Percentiles rank a stretch among this genome's conserved stretches.
These are phyloP conservation scores for Salvia hispanica DNA, from an alignment of 257 asterid species.

Conservation along the genomic window DNA sequence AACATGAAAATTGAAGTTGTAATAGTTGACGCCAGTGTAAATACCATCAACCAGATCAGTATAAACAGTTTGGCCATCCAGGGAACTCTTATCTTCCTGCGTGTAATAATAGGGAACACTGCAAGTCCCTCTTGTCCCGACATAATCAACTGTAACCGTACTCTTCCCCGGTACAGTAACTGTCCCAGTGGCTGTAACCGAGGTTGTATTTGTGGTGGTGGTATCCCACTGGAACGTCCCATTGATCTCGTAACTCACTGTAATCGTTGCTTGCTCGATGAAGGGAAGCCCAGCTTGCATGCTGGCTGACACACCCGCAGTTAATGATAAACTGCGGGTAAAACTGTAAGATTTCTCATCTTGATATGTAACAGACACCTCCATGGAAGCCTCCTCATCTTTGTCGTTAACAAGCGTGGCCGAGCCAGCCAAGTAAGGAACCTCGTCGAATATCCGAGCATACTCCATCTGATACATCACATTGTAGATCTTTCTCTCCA, in stretches of 20 bases:
- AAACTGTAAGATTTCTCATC: neutral
- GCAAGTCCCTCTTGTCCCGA: too few relatives aligned
- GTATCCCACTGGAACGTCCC: neutral
- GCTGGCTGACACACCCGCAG: neutral
- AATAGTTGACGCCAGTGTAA: conserved; percentile 5
- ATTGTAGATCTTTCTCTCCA: neutral
- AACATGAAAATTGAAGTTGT: neutral
- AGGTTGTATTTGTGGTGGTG: neutral
- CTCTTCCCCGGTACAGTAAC: neutral
- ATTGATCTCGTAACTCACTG: neutral
- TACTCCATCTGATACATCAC: neutral
- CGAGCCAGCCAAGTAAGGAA: neutral
- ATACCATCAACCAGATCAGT: neutral
- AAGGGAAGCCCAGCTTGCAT: neutral
- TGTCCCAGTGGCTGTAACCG: neutral
- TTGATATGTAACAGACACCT: neutral
- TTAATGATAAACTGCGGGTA: neutral
- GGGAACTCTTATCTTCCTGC: neutral
- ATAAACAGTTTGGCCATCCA: neutral
- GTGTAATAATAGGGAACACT: neutral
- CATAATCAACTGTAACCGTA: neutral
- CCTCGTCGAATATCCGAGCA: neutral
- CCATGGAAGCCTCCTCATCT: neutral
- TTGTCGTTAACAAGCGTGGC: neutral
- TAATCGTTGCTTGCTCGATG: too few relatives aligned